These are phyloP conservation scores for Penicillium sp. DNA, from an alignment of 2,329 filamentous ascomycete species.

Conservation along the genomic window DNA sequence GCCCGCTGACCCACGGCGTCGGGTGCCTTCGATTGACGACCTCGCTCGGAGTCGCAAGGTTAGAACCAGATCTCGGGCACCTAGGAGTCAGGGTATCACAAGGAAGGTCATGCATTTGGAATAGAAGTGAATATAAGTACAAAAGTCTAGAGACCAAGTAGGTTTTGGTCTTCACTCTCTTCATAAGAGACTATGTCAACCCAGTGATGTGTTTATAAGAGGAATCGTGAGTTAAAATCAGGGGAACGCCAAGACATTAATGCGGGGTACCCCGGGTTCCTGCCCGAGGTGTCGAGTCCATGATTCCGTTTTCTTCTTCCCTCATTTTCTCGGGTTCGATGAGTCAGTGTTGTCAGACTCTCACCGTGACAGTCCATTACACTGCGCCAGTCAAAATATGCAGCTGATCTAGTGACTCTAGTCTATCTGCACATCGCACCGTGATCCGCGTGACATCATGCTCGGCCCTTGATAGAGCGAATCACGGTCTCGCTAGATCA, in stretches of 20 bases:
- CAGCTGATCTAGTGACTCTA: neutral
- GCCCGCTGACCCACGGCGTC: no score
- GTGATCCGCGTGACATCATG: slow-evolving; percentile 16
- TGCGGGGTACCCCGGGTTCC: slow-evolving; percentile 25
- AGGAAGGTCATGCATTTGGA: no score
- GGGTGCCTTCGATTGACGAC: no score
- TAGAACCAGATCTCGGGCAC: no score
- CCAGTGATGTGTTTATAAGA: neutral
- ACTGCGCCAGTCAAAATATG: neutral
- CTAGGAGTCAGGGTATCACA: no score
- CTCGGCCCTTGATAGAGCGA: slow-evolving; percentile 22
- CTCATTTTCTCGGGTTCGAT: slow-evolving; percentile 13
- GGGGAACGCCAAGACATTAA: slow-evolving; percentile 15
- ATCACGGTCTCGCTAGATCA: slow-evolving; percentile 30
- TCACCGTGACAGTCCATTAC: slow-evolving; percentile 2
- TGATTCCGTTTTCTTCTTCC: slow-evolving; percentile 11
- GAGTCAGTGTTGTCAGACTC: slow-evolving; percentile 14
- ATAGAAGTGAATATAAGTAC: no score
- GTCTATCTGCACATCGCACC: slow-evolving; percentile 1
- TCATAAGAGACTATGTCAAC: no score
- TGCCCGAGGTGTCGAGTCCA: slow-evolving; percentile 19
- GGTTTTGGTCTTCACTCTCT: no score
- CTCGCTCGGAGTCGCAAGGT: no score
- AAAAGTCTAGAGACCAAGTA: no score
- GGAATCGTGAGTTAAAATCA: neutral